phyloP scores from a whole-genome alignment of 257 asterid species.

The Cynanchum wilfordii region DNA sequence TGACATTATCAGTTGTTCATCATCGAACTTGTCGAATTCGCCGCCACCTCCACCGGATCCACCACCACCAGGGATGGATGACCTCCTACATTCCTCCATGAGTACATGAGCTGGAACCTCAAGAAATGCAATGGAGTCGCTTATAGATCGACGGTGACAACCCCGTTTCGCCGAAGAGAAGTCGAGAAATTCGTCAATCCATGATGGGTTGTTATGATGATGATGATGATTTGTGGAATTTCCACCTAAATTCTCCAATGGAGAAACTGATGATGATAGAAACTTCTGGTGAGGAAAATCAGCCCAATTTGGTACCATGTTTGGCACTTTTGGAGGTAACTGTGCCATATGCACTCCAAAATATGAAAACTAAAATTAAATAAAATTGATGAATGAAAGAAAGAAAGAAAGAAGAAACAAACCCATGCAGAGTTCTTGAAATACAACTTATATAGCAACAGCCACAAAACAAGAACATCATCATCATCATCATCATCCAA shows the following conservation, averaged over 20 bases:
- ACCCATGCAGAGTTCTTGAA: constrained; percentile 25
- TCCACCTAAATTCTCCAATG: constrained; percentile 29
- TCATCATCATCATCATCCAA: constrained; percentile 16
- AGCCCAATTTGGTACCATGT: constrained; percentile 53
- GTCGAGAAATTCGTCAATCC: constrained; percentile 84
- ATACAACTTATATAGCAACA: constrained; percentile 21
- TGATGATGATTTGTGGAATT: constrained; percentile 8
- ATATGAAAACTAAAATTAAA: neutral
- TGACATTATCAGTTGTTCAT: constrained; percentile 70
- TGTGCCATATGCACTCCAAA: constrained; percentile 52
- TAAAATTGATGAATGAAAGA: too few relatives aligned
- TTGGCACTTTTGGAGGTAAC: constrained; percentile 80
- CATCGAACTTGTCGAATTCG: constrained; percentile 70
- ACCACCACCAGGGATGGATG: constrained; percentile 24
- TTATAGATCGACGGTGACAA: constrained; percentile 69
- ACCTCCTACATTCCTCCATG: constrained; percentile 56
- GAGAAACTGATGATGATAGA: neutral
- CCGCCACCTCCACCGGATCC: neutral
- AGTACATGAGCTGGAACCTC: constrained; percentile 41
- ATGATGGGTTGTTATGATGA: constrained; percentile 26
- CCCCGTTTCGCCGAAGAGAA: constrained; percentile 66
- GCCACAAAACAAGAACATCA: constrained; percentile 42
- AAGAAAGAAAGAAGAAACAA: neutral
- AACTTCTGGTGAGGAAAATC: constrained; percentile 40
- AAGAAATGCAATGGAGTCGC: constrained; percentile 76